These are phyloP conservation scores for Xylariaceae sp. DNA, from an alignment of 2,329 filamentous ascomycete genomes.

Conservation along the genomic window DNA sequence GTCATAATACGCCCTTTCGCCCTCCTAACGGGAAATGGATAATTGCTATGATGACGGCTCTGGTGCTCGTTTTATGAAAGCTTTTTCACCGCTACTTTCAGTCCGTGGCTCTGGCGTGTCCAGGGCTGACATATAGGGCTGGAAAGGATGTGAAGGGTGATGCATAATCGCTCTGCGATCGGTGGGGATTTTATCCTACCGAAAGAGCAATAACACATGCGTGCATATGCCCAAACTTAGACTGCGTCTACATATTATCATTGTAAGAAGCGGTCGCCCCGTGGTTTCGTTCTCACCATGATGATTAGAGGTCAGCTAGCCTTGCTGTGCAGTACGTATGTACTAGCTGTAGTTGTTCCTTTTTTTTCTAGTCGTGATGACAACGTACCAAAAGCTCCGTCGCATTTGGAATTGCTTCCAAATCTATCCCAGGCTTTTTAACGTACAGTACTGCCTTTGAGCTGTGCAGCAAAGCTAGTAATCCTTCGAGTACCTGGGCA, in stretches of 20 bases:
- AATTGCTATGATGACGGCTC: background rate
- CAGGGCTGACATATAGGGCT: conserved; percentile 23
- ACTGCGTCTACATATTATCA: background rate
- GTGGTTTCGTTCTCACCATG: conserved; percentile 5
- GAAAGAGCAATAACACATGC: background rate
- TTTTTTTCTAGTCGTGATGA: background rate
- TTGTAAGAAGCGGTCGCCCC: conserved; percentile 5
- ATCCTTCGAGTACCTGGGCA: no score
- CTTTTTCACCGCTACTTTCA: conserved; percentile 24
- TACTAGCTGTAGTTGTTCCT: background rate
- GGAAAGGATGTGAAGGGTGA: conserved; percentile 7
- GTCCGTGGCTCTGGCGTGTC: background rate
- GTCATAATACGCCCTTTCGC: no score
- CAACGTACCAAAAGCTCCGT: background rate
- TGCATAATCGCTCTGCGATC: conserved; percentile 20
- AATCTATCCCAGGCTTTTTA: conserved; percentile 19
- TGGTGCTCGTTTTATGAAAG: conserved; percentile 18
- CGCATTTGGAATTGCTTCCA: conserved; percentile 23
- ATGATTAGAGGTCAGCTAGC: background rate
- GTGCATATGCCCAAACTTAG: conserved; percentile 4
- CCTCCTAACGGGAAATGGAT: no score
- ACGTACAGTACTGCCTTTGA: background rate
- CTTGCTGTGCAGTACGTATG: background rate
- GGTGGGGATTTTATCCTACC: conserved; percentile 6
- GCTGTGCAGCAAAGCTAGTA: background rate